Evolutionary conservation across 495 filamentous ascomycete genomes (phyloP), one percentile per base, ranked within the genome.

Genomic region (Friedmanniomyces endolithicus): DNA sequence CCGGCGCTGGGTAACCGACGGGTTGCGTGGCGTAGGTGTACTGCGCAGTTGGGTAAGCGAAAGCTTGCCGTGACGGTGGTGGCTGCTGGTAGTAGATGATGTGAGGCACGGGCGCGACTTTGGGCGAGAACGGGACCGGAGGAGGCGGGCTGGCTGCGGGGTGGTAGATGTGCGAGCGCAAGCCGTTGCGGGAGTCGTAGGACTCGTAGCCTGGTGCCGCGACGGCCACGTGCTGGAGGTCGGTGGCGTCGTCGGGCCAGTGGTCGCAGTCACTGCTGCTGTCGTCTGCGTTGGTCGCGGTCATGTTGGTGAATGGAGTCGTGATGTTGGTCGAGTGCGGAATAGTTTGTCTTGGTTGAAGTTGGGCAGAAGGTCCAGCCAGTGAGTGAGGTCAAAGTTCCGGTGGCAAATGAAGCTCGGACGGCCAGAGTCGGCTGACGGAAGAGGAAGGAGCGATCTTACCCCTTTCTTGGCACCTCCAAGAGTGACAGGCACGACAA

Each of bases 231-330:
- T 24, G 46, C 12, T 34, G 6, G 29, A 51, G 35, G 24, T 37
- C 14, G 22, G 9, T 35, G 37, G n/a, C 27, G 51, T 58, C 59
- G 31, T 62, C 59, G 16, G 55, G 39, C 59, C 59, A 62, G 48
- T 62, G 59, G 35, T 62, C 50, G 37, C 52, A 55, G 39, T 58
- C 55, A n/a, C 25, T 34, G 55, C 23, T 44, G 16, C 20, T 19
- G 16, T 56, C 29, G 11, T 48, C 29, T 16, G 48, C 24, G 11
- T n/a, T 35, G 16, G 27, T 31, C 22, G 49, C 41, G 22, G 48
- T 53, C 48, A 60, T 60, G 24, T 27, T 44, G 24, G 39, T 51
- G 46, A 16, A 27, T 59, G 50, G 24, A 54, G 17, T 20, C n/a
- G 33, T 39, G 41, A 53, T 25, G 16, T 22, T 43, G 43, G 11